A percentile compares a stretch with the other conserved stretches of the same genome.
These are phyloP conservation scores for Zymoseptoria tritici DNA, from an alignment of 2,329 filamentous ascomycete genomes.

Conservation along the genomic window DNA sequence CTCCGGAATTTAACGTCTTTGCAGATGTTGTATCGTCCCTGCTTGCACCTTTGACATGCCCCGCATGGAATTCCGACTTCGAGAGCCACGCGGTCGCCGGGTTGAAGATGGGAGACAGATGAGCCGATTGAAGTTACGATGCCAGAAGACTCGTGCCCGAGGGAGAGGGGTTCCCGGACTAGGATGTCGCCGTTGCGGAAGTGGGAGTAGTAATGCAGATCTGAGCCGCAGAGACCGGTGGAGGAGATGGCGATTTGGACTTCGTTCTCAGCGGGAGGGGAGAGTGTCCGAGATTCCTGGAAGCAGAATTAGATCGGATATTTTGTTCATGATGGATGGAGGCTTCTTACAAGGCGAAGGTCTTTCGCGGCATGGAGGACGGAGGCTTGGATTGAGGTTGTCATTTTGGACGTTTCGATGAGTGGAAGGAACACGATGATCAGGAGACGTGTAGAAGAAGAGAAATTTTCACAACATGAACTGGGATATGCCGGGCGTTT, in stretches of 20 bases:
- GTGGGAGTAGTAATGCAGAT: conserved; percentile 79
- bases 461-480: background rate
- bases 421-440: background rate
- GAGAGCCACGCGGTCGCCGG: conserved; percentile 80
- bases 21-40: conserved; percentile 57
- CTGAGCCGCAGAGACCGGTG: conserved; percentile 64
- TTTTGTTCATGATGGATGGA: background rate
- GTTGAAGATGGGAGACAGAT: conserved; percentile 44
- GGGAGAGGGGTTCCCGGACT: conserved; percentile 71
- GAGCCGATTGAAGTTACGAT: conserved; percentile 66
- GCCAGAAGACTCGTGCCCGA: conserved; percentile 72
- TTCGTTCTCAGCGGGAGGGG: conserved; percentile 44
- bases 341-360: conserved; percentile 46
- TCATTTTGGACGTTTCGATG: conserved; percentile 5
- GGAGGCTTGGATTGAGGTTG: conserved; percentile 39
- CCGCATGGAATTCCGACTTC: conserved; percentile 87
- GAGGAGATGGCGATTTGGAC: conserved; percentile 58
- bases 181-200: conserved; percentile 82
- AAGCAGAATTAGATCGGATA: background rate
- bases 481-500: background rate
- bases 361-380: conserved; percentile 57
- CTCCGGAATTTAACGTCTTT: conserved; percentile 51
- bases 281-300: conserved; percentile 47
- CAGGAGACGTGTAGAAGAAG: background rate
- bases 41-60: conserved; percentile 46